Base-by-base conservation (phyloP, 192 early-diverging fungal genomes). In the Phycomyces blakesleeanus region DNA sequence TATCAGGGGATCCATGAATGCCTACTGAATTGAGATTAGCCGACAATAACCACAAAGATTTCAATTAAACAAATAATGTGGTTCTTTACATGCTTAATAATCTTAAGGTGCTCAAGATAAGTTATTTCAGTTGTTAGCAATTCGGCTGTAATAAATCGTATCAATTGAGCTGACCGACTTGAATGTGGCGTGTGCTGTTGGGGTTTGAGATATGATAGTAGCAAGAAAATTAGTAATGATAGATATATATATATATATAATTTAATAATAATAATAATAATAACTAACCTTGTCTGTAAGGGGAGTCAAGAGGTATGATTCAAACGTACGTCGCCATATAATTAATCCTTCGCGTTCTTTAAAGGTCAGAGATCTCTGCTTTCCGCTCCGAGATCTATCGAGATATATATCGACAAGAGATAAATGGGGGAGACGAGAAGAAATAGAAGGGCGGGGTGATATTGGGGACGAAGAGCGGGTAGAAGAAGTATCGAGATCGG, bases 121-220 rank as follows among this genome's bases (percentile, higher is more conserved):
- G 78, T 78, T 2, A 65, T 39, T 59, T 82, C 80, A 3, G 80
- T 82, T 11, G 80, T 74, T 26, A 77, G 66, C 38, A 82, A 73
- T 71, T 82, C 80, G 16, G 77, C 71, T 12, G 76, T 69, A 41
- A 82, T 75, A 53, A 72, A 82, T 16, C 60, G 64, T 37, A 61
- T 27, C 50, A 73, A 60, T 61, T 69, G 66, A 14, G 34, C 25
- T 44, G 69, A 62, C 10, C 55, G 54, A 12, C 51, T 57, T 27
- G 58, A 65, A 29, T 18, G 58, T 9, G 47, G 49, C 14, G 4
- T 12, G n/a, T 38, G 18, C 38, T 21, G 21, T 39, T 24, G 39
- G 55, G 34, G 39, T 39, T 18, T 25, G 16, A 14, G 51, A n/a
- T n/a, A n/a, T n/a, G n/a, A n/a, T n/a, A n/a, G n/a, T n/a, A n/a